Base-by-base conservation (phyloP, 805 yeast species). In the Yarrowia keelungensis region DNA sequence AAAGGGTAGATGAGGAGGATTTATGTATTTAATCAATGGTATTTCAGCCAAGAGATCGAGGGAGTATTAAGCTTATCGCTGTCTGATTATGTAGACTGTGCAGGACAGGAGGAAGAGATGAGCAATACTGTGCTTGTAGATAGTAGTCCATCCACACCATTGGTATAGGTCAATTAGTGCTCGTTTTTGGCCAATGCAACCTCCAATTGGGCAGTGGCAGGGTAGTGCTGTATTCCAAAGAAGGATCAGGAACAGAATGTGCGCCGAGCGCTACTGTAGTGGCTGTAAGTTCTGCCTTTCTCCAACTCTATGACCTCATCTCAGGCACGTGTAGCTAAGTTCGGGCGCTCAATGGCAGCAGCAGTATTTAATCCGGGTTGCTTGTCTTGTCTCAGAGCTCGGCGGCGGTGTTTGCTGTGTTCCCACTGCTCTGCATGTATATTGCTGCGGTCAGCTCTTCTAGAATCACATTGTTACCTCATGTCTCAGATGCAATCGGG, bases 301-400 rank as follows among this genome's bases (percentile, higher is more conserved):
- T 9, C 1, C 62, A 56, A 56, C 62, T 56, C 62, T 26, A 22
- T 41, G 46, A 14, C 19, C 62, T 42, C 47, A 41, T 42, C n/a
- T n/a, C 11, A 15, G 26, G 47, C 62, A 56, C 62, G 62, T 56
- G 62, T 56, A 16, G 62, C 38, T 56, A 42, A 10, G 62, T 56
- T 56, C 39, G 43, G 32, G 12, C 14, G 43, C 41, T 15, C 42
- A 36, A 16, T 51, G 41, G 16, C 51, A 26, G 32, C 32, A 11
- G 14, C 32, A 9, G 9, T 36, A 38, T 16, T 53, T 38, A 26
- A 53, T 53, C 59, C 59, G 58, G 32, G 32, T 38, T 38, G 58
- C 58, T 35, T 15, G 54, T 50, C 54, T 1, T 19, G 32, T 22
- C 50, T 10, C 16, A 26, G 51, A 26, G 16, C 16, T 47, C 26